These are phyloP conservation scores for Lotmaria passim DNA, from an alignment of 208 protist genomes.

Conservation along the genomic window DNA sequence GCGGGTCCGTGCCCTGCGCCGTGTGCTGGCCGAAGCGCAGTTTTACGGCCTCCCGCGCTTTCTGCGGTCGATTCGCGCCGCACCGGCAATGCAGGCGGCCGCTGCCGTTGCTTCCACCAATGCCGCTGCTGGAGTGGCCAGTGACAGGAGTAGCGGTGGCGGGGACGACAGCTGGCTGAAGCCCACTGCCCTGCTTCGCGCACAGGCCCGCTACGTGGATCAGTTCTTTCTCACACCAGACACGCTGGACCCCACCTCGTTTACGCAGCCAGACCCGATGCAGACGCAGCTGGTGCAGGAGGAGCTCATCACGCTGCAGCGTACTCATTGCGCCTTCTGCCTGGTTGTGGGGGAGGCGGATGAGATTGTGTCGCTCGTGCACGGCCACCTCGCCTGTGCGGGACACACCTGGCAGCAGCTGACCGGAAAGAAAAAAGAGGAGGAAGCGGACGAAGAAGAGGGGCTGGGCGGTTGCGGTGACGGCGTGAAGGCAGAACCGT, in stretches of 20 bases:
- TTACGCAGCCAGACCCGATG: slow-evolving; percentile 45
- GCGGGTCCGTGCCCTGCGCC: slow-evolving; percentile 41
- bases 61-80: slow-evolving; percentile 76
- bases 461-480: no score
- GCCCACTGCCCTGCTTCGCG: slow-evolving; percentile 15
- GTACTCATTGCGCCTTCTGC: slow-evolving; percentile 60
- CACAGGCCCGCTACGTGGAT: slow-evolving; percentile 23
- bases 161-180: slow-evolving; percentile 6
- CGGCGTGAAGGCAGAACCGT: background rate
- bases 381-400: slow-evolving; percentile 26
- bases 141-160: background rate
- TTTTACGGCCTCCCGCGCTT: slow-evolving; percentile 89
- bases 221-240: slow-evolving; percentile 65
- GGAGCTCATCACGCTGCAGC: slow-evolving; percentile 67
- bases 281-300: slow-evolving; percentile 73
- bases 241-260: slow-evolving; percentile 52
- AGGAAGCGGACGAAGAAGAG: no score
- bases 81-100: background rate
- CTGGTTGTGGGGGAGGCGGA: slow-evolving; percentile 81
- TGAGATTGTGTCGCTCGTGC: slow-evolving; percentile 58
- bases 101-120: no score
- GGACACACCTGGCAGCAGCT: slow-evolving; percentile 26
- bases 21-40: slow-evolving; percentile 56
- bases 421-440: slow-evolving; percentile 8
- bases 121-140: background rate